Evolutionary conservation across 164 flowering plant species (phyloP).

Genomic region (Vitis riparia): DNA sequence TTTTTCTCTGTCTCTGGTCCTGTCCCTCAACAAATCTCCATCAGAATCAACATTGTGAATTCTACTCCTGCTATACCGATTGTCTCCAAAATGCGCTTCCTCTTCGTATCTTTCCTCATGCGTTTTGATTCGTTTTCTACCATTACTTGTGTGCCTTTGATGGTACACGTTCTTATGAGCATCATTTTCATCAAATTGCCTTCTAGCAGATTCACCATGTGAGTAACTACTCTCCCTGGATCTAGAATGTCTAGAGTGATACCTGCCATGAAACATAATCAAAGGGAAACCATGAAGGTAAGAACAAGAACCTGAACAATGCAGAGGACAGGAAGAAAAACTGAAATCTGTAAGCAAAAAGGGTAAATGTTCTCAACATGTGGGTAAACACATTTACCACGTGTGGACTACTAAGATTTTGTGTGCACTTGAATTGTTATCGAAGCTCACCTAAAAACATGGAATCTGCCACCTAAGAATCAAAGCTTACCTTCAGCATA

Average conservation of each 20-base stretch:
- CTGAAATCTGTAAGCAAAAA: not conserved
- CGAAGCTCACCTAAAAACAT: not conserved
- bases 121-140: conserved; percentile 16
- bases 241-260: conserved; percentile 39
- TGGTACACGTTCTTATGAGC: conserved; percentile 1
- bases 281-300: not conserved
- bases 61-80: conserved; percentile 1
- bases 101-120: conserved; percentile 8
- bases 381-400: too few relatives aligned
- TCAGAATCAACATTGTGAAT: conserved; percentile 18
- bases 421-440: not conserved
- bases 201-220: conserved; percentile 22
- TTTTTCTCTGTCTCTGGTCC: conserved; percentile 7
- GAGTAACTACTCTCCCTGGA: conserved; percentile 34
- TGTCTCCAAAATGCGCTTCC: conserved; percentile 9
- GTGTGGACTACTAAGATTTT: too few relatives aligned
- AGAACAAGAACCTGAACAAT: not conserved
- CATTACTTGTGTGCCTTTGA: conserved; percentile 12
- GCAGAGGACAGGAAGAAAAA: not conserved
- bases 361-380: too few relatives aligned
- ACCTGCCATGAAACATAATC: conserved; percentile 30
- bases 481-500: not conserved
- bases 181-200: conserved; percentile 18
- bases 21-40: conserved; percentile 14
- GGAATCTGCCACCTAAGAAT: not conserved